Conservation (phyloP, 495 filamentous ascomycete genomes). For the Melanomma pulvis-pyrius region DNA sequence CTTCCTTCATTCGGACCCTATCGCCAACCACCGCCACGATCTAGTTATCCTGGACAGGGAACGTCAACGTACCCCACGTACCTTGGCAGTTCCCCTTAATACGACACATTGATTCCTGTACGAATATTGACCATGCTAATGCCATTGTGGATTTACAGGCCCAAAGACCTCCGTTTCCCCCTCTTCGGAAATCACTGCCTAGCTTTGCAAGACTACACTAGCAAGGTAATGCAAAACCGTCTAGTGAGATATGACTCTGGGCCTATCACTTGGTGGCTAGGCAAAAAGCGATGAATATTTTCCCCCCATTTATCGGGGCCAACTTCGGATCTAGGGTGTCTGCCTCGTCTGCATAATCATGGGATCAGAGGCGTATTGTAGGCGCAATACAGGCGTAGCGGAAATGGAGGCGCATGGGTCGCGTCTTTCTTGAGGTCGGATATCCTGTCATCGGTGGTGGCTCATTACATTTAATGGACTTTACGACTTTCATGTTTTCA, state of each 20-base stretch:
- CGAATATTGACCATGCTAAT: constrained; percentile 4
- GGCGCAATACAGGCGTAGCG: background rate
- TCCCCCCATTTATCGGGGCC: background rate
- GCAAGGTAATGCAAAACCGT: background rate
- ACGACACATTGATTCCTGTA: background rate
- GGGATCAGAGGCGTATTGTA: too few relatives aligned
- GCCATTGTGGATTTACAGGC: constrained; percentile 4
- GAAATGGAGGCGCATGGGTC: background rate
- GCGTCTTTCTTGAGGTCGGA: background rate
- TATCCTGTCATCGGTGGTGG: background rate
- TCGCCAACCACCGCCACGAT: constrained; percentile 13
- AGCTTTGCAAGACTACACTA: background rate
- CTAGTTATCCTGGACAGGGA: constrained; percentile 21
- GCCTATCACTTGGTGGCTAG: background rate
- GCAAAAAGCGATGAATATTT: background rate
- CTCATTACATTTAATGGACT: background rate
- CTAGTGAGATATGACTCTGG: background rate
- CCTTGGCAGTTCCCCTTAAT: constrained; percentile 15
- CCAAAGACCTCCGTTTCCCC: background rate
- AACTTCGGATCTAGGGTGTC: background rate
- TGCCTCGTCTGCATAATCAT: background rate
- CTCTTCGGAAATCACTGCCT: background rate
- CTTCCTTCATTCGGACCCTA: background rate
- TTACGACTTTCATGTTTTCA: background rate
- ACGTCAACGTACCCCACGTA: constrained; percentile 7